These are phyloP conservation scores for Papilionanthe hybrid DNA, from an alignment of 116 monocot species.

Conservation along the genomic window DNA sequence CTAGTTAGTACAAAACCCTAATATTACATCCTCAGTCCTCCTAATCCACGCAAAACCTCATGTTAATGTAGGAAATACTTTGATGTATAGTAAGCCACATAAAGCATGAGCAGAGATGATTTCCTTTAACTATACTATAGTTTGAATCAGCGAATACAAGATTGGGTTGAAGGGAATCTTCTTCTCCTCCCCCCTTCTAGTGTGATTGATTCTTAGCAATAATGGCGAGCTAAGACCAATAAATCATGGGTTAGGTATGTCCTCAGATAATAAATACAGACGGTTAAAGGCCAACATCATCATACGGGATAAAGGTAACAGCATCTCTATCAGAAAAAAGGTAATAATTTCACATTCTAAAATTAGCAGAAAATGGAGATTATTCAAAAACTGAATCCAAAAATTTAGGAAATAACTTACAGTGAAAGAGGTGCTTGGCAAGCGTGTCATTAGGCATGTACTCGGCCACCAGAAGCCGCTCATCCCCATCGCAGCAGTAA, in stretches of 20 bases:
- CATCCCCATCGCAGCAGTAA: slow-evolving; percentile 90
- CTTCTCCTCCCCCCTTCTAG: background rate
- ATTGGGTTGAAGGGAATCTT: background rate
- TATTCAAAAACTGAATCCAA: background rate
- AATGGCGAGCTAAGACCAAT: background rate
- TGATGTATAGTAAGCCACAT: background rate
- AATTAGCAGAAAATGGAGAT: slow-evolving; percentile 4
- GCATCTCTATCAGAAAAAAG: background rate
- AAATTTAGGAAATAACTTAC: slow-evolving; percentile 28
- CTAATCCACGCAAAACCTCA: background rate
- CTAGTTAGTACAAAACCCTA: background rate
- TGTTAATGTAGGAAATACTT: background rate
- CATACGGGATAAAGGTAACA: slow-evolving; percentile 4
- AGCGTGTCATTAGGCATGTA: slow-evolving; percentile 94
- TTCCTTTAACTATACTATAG: background rate
- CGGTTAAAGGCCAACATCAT: background rate
- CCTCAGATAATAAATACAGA: background rate
- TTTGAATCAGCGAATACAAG: background rate
- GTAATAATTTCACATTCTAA: background rate
- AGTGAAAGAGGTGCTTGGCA: slow-evolving; percentile 96
- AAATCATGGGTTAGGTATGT: slow-evolving; percentile 1
- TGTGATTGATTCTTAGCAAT: background rate
- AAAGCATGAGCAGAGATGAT: background rate
- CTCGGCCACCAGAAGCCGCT: slow-evolving; percentile 87
- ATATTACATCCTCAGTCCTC: background rate